phyloP scores from a whole-genome alignment of 2,329 filamentous ascomycete species.

The Alternaria triticina region DNA sequence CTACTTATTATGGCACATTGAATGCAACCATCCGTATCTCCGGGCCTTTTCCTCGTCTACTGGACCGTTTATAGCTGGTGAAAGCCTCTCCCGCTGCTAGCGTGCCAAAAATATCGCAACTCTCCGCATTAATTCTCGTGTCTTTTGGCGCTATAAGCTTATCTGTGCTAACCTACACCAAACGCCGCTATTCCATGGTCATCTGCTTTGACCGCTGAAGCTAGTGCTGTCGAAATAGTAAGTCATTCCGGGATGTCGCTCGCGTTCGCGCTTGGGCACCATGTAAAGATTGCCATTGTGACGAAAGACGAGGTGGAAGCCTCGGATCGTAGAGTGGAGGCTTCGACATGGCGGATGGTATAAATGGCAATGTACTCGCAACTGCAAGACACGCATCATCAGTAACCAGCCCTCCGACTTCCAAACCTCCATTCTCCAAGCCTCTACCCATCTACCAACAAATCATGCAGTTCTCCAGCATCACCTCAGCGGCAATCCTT shows the following conservation, averaged over 20 bases:
- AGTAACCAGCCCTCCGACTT: slow-evolving; percentile 9
- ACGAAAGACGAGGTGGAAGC: slow-evolving; percentile 25
- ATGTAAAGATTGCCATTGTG: slow-evolving; percentile 22
- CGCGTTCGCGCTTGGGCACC: slow-evolving; percentile 29
- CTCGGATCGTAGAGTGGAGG: slow-evolving; percentile 18
- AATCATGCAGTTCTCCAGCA: slow-evolving; percentile 43
- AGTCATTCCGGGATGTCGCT: slow-evolving; percentile 29
- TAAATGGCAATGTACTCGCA: slow-evolving; percentile 31
- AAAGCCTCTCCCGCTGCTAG: slow-evolving; percentile 27
- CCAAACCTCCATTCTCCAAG: background rate
- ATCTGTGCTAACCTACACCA: slow-evolving; percentile 27
- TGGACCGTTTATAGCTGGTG: slow-evolving; percentile 17
- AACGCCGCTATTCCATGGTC: slow-evolving; percentile 29
- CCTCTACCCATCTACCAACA: slow-evolving; percentile 6
- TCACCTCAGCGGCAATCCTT: slow-evolving; percentile 31
- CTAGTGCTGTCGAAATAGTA: slow-evolving; percentile 25
- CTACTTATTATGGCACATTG: slow-evolving; percentile 28
- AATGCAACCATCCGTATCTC: slow-evolving; percentile 40
- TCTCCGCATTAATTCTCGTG: slow-evolving; percentile 37
- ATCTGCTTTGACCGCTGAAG: slow-evolving; percentile 32
- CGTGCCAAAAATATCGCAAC: slow-evolving; percentile 41
- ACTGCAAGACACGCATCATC: slow-evolving; percentile 19
- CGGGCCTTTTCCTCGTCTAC: slow-evolving; percentile 36
- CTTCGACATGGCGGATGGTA: slow-evolving; percentile 20
- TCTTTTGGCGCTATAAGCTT: slow-evolving; percentile 40